Evolutionary conservation across 495 filamentous ascomycete genomes (phyloP), one percentile per base, ranked within the genome.

Genomic region (Usnea hakonensis): DNA sequence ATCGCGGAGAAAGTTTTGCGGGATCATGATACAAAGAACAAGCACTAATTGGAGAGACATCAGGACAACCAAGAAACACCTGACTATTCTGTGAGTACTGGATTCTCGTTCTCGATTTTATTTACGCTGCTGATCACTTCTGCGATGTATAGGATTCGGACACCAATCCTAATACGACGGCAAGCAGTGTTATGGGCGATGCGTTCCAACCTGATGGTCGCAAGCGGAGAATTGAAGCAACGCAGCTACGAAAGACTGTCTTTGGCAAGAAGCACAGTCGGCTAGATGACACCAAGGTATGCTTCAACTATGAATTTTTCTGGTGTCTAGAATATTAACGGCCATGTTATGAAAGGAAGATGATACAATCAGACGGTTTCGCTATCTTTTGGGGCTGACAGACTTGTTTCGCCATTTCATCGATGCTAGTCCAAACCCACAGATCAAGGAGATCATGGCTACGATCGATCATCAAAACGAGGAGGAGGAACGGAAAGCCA

Each of bases 351-450:
- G 35, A 59, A 69, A 95, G 90, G 93, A 97, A 75, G 90, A 96
- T 78, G 95, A 99, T 68, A 92, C 91, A 0, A 90, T 96, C 70
- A 85, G 94, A 66, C 82, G 95, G 71, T 98, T 97, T 72, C 89
- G 91, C 55, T 97, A 99, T 70, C 86, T 99, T 2, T 83, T 99
- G 9, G 95, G 95, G 32, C 78, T 97, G 55, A 99, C 95, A 52
- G 95, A 99, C 70, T 83, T 99, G 26, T 99, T 99, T 79, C 89
- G 95, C 64, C 95, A 99, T 75, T 99, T 99, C 74, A 99, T 99
- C 77, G 91, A 97, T 70, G 88, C 91, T 23, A 99, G 95, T 70
- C 94, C 91, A 3, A 90, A 97, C 66, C 92, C 92, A 0, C 85
- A 85, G 41, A 90, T 97, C 70, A 87, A 93, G 67, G 87, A 93